These are phyloP conservation scores for Silene noctiflora DNA, from an alignment of 179 eudicot species.

Conservation along the genomic window DNA sequence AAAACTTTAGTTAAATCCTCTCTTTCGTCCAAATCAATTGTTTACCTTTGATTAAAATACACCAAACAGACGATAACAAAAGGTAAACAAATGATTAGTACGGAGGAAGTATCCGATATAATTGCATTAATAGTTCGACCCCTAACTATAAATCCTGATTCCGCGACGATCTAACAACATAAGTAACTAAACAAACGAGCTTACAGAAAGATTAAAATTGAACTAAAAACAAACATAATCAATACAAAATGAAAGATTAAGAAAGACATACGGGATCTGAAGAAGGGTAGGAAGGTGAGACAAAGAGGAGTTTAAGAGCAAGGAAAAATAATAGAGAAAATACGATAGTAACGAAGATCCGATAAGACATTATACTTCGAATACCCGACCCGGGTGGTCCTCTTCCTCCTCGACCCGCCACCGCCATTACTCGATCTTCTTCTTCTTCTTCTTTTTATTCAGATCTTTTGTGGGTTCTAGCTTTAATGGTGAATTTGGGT, in stretches of 20 bases:
- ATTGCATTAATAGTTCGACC: too few species aligned
- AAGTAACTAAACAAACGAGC: background rate
- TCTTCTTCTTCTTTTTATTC: too few species aligned
- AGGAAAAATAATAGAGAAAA: conserved; percentile 74
- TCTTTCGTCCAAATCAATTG: too few species aligned
- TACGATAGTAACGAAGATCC: conserved; percentile 81
- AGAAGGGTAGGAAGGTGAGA: conserved; percentile 50
- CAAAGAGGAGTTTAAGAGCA: conserved; percentile 67
- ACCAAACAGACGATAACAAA: too few species aligned
- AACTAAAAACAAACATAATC: background rate
- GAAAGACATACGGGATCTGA: conserved; percentile 42
- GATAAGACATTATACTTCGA: conserved; percentile 60
- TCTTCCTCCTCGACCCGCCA: conserved; percentile 67
- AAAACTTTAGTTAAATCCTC: background rate
- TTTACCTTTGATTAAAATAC: too few species aligned
- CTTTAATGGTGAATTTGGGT: background rate
- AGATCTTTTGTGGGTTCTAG: too few species aligned
- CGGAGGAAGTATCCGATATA: too few species aligned
- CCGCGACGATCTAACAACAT: too few species aligned
- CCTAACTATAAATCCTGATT: too few species aligned
- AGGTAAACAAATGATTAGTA: too few species aligned
- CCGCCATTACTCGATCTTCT: conserved; percentile 44
- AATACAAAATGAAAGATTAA: background rate
- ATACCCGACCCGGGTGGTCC: conserved; percentile 45
- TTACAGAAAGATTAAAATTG: background rate